These are phyloP conservation scores for Albugo laibachii DNA, from an alignment of 352 stramenopile genomes.

Conservation along the genomic window DNA sequence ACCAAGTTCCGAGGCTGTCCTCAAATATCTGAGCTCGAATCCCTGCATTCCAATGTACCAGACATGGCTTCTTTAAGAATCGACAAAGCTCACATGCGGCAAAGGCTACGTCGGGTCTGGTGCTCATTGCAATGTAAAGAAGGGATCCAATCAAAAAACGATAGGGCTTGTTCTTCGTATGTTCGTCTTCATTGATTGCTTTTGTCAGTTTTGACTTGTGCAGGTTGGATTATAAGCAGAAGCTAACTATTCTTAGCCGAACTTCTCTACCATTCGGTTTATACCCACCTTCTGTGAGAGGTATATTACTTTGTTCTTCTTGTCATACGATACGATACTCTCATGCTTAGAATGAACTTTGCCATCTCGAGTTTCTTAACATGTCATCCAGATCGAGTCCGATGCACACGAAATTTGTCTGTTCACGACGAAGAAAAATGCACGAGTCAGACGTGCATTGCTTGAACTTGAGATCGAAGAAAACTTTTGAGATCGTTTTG, in stretches of 20 bases:
- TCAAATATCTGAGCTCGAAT: neutral
- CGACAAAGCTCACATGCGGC: too few species aligned
- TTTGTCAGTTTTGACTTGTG: neutral
- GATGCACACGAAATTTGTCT: constrained; percentile 4
- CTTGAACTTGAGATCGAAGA: constrained; percentile 4
- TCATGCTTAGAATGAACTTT: constrained; percentile 9
- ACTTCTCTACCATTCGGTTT: constrained; percentile 2
- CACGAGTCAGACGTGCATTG: constrained; percentile 7
- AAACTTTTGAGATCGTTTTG: constrained; percentile 7
- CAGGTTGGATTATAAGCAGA: too few species aligned
- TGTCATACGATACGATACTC: constrained; percentile 10
- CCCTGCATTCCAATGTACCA: too few species aligned
- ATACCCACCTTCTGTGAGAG: constrained; percentile 10
- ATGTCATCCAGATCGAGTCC: constrained; percentile 7
- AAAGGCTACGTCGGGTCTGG: neutral
- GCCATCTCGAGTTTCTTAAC: constrained; percentile 5
- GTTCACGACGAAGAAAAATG: constrained; percentile 5
- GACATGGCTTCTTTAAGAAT: too few species aligned
- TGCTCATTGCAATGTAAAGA: too few species aligned
- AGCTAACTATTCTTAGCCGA: neutral
- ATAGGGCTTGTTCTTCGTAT: neutral
- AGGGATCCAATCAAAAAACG: too few species aligned
- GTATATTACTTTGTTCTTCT: neutral
- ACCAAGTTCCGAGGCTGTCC: neutral
- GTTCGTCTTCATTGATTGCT: too few species aligned